phyloP scores from a whole-genome alignment of 768 basidiomycete species.

The Butyriboletus loyo region DNA sequence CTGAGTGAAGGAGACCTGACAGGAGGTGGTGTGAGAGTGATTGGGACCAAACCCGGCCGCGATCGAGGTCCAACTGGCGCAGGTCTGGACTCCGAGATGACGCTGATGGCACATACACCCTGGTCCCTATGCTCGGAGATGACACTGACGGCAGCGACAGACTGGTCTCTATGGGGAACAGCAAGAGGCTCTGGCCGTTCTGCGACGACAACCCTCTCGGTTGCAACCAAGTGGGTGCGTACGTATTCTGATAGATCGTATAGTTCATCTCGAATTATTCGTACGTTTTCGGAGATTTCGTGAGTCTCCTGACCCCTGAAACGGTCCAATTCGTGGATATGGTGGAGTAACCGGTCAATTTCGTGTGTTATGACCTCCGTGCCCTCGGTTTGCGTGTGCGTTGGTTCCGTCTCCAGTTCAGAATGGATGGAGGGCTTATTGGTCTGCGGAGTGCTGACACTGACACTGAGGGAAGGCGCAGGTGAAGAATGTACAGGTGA shows the following conservation, averaged over 20 bases:
- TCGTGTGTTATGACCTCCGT: constrained; percentile 47
- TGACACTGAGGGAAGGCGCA: constrained; percentile 45
- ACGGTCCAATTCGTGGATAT: constrained; percentile 63
- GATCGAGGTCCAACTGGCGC: constrained; percentile 26
- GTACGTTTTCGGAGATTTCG: constrained; percentile 64
- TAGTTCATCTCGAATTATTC: constrained; percentile 67
- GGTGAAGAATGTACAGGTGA: constrained; percentile 37
- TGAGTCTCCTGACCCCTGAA: constrained; percentile 60
- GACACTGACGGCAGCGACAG: constrained; percentile 43
- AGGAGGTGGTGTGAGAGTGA: constrained; percentile 44
- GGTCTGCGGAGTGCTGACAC: constrained; percentile 47
- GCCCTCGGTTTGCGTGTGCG: constrained; percentile 36
- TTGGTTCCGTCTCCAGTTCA: constrained; percentile 42
- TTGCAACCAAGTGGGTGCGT: constrained; percentile 36
- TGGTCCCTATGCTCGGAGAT: constrained; percentile 40
- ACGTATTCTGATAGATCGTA: constrained; percentile 58
- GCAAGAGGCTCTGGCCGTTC: constrained; percentile 12
- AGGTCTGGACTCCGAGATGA: constrained; percentile 33
- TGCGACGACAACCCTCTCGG: constrained; percentile 14
- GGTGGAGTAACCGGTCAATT: constrained; percentile 49
- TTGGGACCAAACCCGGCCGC: constrained; percentile 27
- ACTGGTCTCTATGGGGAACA: constrained; percentile 36
- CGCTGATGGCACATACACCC: constrained; percentile 45
- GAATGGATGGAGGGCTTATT: constrained; percentile 48
- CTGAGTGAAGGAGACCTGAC: constrained; percentile 39